A percentile compares a stretch with the other conserved stretches of the same genome.
Evolutionary conservation across 2,329 filamentous ascomycete species (phyloP).

Genomic region (Plectosphaerella sp.): DNA sequence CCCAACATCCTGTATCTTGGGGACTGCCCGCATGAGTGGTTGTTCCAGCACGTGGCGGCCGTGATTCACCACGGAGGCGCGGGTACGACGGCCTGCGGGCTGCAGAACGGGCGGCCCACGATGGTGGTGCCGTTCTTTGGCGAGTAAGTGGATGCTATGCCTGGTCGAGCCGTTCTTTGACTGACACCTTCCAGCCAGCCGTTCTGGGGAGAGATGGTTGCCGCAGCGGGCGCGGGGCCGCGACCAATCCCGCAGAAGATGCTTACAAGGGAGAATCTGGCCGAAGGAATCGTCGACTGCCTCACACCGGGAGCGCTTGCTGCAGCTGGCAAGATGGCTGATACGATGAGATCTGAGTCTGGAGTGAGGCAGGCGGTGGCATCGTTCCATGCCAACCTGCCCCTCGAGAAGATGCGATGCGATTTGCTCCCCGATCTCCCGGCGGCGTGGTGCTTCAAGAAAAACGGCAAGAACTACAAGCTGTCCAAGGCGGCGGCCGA

Average conservation of each 20-base stretch:
- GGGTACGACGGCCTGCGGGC: constrained; percentile 50
- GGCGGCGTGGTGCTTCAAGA: constrained; percentile 47
- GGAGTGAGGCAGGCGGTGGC: constrained; percentile 32
- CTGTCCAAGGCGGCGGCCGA: constrained; percentile 49
- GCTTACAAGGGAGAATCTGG: constrained; percentile 26
- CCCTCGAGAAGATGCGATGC: constrained; percentile 27
- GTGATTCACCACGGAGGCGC: constrained; percentile 56
- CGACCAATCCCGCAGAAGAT: constrained; percentile 29
- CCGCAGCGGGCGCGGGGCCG: constrained; percentile 34
- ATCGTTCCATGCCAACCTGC: constrained; percentile 33
- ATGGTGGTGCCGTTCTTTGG: constrained; percentile 48
- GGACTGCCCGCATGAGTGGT: constrained; percentile 52
- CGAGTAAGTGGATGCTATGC: constrained; percentile 14
- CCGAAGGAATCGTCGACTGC: constrained; percentile 28
- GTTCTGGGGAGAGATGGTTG: constrained; percentile 39
- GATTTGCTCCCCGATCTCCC: constrained; percentile 35
- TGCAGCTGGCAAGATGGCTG: constrained; percentile 24
- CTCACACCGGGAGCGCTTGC: constrained; percentile 22
- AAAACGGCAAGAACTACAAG: constrained; percentile 29
- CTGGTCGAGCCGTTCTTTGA: background rate
- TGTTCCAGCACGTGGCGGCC: constrained; percentile 47
- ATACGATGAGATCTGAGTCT: constrained; percentile 27
- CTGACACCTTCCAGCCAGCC: constrained; percentile 22
- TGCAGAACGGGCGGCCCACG: constrained; percentile 44
- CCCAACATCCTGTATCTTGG: constrained; percentile 41